Percentiles rank a stretch among this genome's conserved stretches.
phyloP scores from a whole-genome alignment of 495 filamentous ascomycete genomes.

The Hyaloscypha bicolor region DNA sequence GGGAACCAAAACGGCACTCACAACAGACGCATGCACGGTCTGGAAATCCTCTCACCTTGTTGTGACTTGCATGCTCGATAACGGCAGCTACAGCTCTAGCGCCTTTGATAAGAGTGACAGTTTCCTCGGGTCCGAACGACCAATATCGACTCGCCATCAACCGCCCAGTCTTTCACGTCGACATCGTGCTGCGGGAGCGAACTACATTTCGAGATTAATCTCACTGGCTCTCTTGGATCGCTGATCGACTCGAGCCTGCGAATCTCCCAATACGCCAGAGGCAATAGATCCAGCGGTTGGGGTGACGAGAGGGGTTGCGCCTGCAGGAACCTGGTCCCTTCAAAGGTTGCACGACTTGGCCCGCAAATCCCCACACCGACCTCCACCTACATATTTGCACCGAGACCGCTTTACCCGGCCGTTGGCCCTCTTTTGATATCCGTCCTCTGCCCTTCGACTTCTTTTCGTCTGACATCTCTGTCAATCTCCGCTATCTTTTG shows the following conservation, averaged over 20 bases:
- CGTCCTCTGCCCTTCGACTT: slow-evolving; percentile 12
- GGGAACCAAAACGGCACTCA: slow-evolving; percentile 10
- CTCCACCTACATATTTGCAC: slow-evolving; percentile 26
- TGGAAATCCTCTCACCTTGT: slow-evolving; percentile 11
- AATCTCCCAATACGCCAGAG: slow-evolving; percentile 17
- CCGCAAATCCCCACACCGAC: slow-evolving; percentile 20
- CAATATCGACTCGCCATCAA: slow-evolving; percentile 27
- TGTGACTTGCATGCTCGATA: slow-evolving; percentile 29
- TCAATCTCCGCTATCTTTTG: slow-evolving; percentile 26
- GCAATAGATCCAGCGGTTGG: slow-evolving; percentile 33
- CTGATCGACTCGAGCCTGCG: slow-evolving; percentile 14
- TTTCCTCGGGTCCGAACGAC: slow-evolving; percentile 16
- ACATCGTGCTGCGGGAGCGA: slow-evolving; percentile 11
- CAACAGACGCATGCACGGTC: slow-evolving; percentile 11
- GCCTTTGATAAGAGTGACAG: slow-evolving; percentile 28
- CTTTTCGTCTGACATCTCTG: slow-evolving; percentile 16
- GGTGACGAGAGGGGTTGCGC: slow-evolving; percentile 26
- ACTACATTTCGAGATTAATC: not conserved
- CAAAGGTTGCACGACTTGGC: slow-evolving; percentile 15
- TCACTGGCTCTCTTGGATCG: slow-evolving; percentile 21
- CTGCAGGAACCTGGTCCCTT: slow-evolving; percentile 31
- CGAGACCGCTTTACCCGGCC: slow-evolving; percentile 27
- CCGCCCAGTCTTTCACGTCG: slow-evolving; percentile 25
- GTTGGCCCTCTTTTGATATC: slow-evolving; percentile 19
- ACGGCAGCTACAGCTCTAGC: slow-evolving; percentile 26